A percentile compares a stretch with the other conserved stretches of the same genome.
These are phyloP conservation scores for Acacia acuminata DNA, from an alignment of 306 rosid species.

Conservation along the genomic window DNA sequence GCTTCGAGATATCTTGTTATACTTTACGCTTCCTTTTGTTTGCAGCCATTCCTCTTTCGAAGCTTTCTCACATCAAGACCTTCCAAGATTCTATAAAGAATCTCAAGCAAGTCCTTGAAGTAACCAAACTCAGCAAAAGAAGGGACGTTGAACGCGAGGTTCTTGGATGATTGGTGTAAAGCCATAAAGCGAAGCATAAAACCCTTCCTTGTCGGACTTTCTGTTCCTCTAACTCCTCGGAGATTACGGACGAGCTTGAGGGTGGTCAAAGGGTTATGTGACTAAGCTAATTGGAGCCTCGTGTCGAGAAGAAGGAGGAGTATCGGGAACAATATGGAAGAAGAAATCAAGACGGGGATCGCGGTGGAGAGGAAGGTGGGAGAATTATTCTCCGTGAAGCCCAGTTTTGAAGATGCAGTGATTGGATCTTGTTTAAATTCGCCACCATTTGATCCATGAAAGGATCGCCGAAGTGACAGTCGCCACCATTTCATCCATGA, in stretches of 20 bases:
- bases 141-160: constrained; percentile 51
- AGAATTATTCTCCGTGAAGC: constrained; percentile 27
- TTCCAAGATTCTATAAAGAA: constrained; percentile 59
- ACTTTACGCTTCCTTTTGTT: background rate
- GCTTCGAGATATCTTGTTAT: background rate
- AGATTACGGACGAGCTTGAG: constrained; percentile 72
- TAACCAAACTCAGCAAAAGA: constrained; percentile 64
- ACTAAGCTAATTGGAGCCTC: constrained; percentile 49
- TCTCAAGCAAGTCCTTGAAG: constrained; percentile 76
- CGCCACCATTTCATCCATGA: background rate
- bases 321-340: constrained; percentile 32
- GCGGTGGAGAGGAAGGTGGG: constrained; percentile 17
- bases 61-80: constrained; percentile 40
- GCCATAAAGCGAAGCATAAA: constrained; percentile 62
- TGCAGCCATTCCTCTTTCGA: constrained; percentile 38
- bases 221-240: constrained; percentile 71
- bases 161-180: constrained; percentile 61
- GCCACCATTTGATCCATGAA: constrained; percentile 24
- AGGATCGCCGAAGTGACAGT: no score
- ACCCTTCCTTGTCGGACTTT: constrained; percentile 51
- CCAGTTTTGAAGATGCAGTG: background rate
- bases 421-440: constrained; percentile 33
- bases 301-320: constrained; percentile 12
- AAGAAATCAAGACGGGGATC: constrained; percentile 30
- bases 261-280: constrained; percentile 46